phyloP scores from a whole-genome alignment of 306 rosid species.

The Prunus dulcis region DNA sequence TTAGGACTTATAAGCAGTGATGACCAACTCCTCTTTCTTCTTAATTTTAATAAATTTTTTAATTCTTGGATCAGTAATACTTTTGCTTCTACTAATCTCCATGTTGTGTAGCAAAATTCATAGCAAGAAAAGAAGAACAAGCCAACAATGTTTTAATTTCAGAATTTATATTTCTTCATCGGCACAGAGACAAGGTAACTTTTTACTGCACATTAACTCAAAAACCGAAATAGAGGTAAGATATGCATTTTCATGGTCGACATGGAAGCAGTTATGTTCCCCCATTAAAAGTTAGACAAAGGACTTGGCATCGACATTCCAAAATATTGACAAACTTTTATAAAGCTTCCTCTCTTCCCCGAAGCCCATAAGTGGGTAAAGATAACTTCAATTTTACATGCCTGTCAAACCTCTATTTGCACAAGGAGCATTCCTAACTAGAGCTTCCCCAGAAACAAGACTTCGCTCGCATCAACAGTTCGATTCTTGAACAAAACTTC shows the following conservation, averaged over 20 bases:
- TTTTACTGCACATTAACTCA: background rate
- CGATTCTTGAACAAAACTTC: background rate
- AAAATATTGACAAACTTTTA: background rate
- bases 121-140: background rate
- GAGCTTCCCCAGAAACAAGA: background rate
- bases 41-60: background rate
- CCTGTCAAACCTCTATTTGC: background rate
- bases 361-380: background rate
- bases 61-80: background rate
- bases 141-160: background rate
- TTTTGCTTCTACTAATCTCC: too few relatives aligned
- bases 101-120: too few relatives aligned
- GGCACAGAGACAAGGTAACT: background rate
- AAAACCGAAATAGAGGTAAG: background rate
- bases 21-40: background rate
- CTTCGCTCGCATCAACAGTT: background rate
- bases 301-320: background rate
- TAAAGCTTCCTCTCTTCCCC: background rate
- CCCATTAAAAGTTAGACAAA: background rate
- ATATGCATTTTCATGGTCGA: background rate
- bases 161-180: background rate
- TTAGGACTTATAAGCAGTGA: background rate
- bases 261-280: background rate
- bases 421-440: background rate
- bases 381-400: background rate